Percentiles rank a stretch among this genome's conserved stretches.
These are phyloP conservation scores for Anthracocystis setariae DNA, from an alignment of 1,284 basidiomycete genomes.

Conservation along the genomic window DNA sequence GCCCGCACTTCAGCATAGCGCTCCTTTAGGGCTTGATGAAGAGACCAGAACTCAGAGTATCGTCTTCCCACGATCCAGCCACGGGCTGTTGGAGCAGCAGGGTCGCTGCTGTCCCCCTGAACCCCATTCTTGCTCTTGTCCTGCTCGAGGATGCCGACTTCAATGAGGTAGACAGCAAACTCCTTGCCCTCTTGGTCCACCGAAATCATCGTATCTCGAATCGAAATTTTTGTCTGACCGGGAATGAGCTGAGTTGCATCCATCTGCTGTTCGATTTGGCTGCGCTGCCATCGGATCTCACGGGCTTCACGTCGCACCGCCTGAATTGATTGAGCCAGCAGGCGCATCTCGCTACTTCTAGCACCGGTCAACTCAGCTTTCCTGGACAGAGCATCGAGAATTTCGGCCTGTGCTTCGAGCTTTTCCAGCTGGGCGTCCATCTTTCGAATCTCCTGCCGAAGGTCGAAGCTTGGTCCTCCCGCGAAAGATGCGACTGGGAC, in stretches of 20 bases:
- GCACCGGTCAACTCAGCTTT: conserved; percentile 90
- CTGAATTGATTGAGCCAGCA: conserved; percentile 82
- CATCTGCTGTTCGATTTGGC: conserved; percentile 77
- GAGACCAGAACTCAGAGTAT: conserved; percentile 91
- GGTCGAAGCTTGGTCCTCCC: conserved; percentile 23
- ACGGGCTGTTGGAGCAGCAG: conserved; percentile 66
- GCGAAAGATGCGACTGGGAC: conserved; percentile 4
- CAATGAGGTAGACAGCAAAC: conserved; percentile 90
- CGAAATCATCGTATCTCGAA: conserved; percentile 46
- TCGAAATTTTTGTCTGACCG: conserved; percentile 74
- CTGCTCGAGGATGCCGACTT: conserved; percentile 73
- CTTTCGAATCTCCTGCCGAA: conserved; percentile 28
- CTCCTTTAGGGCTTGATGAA: conserved; percentile 85
- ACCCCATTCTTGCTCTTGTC: conserved; percentile 6
- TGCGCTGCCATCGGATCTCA: conserved; percentile 80
- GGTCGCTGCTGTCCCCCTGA: conserved; percentile 1
- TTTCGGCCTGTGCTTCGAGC: conserved; percentile 80
- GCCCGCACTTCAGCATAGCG: conserved; percentile 58
- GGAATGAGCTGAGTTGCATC: conserved; percentile 88
- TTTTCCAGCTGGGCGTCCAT: conserved; percentile 77
- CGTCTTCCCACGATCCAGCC: conserved; percentile 91
- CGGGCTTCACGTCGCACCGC: conserved; percentile 83
- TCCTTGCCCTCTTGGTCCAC: conserved; percentile 79
- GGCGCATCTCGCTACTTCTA: conserved; percentile 81
- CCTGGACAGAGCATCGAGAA: conserved; percentile 85